phyloP scores from a whole-genome alignment of 306 rosid genomes.

The Acacia confusa region DNA sequence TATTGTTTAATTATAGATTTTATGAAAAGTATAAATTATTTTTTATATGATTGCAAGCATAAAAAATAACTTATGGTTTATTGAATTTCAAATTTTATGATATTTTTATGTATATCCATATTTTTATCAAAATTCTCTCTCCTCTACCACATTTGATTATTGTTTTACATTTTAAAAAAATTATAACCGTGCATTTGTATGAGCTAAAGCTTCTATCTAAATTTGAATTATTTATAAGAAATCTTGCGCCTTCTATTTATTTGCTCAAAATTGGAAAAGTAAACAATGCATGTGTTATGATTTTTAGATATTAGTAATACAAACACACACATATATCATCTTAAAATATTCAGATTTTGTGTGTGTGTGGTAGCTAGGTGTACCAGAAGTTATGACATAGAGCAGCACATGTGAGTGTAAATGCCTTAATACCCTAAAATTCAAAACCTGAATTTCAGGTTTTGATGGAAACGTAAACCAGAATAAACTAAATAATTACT shows the following conservation, averaged over 20 bases:
- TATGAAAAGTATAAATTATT: neutral
- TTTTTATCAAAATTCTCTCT: neutral
- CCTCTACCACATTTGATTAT: neutral
- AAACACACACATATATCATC: neutral
- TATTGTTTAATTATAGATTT: neutral
- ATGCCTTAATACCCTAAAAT: neutral
- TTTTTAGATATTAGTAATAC: no score
- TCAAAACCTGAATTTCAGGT: neutral
- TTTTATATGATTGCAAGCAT: no score
- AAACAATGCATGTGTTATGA: neutral
- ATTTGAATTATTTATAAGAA: no score
- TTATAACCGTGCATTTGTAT: no score
- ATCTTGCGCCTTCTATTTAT: neutral
- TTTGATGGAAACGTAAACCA: slow-evolving; percentile 2
- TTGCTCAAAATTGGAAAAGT: neutral
- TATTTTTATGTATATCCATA: no score
- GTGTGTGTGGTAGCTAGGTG: slow-evolving; percentile 6
- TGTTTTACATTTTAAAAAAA: no score
- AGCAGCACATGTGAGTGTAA: slow-evolving; percentile 18
- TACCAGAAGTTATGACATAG: neutral
- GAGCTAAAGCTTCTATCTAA: neutral
- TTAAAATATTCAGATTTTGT: neutral
- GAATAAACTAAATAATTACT: neutral
- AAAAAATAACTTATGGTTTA: no score
- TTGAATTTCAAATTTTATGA: no score